Percentiles rank a stretch among this genome's conserved stretches.
These are phyloP conservation scores for Aspergillus panamensis DNA, from an alignment of 495 filamentous ascomycete species.

Conservation along the genomic window DNA sequence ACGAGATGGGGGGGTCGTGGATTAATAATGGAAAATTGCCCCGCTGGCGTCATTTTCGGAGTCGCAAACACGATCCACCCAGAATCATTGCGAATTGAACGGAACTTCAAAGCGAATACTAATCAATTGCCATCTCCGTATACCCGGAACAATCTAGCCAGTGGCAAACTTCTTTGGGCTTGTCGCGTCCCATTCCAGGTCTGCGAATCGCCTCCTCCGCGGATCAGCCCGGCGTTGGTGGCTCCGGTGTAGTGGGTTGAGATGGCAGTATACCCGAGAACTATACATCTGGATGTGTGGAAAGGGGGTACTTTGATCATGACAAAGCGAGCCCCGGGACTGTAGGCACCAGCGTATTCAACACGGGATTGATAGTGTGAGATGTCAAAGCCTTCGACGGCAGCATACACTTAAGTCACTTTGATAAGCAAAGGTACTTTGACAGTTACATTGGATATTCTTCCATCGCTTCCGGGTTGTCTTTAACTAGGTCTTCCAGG, in stretches of 20 bases:
- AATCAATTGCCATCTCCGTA: too few relatives aligned
- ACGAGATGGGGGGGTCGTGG: too few relatives aligned
- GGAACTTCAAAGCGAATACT: too few relatives aligned
- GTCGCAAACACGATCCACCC: too few relatives aligned
- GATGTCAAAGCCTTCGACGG: slow-evolving; percentile 63
- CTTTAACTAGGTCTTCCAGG: too few relatives aligned
- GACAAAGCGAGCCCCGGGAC: slow-evolving; percentile 46
- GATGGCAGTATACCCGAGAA: slow-evolving; percentile 38
- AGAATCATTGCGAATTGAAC: too few relatives aligned
- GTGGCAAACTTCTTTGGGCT: slow-evolving; percentile 31
- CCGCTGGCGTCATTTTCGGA: too few relatives aligned
- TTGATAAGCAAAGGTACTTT: too few relatives aligned
- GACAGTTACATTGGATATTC: neutral
- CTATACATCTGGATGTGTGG: neutral
- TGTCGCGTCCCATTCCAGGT: slow-evolving; percentile 44
- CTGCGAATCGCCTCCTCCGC: slow-evolving; percentile 54
- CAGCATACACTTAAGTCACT: slow-evolving; percentile 6
- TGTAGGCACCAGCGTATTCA: slow-evolving; percentile 5
- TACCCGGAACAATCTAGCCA: slow-evolving; percentile 10
- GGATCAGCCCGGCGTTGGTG: slow-evolving; percentile 52
- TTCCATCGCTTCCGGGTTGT: neutral
- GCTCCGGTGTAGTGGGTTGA: slow-evolving; percentile 51
- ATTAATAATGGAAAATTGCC: too few relatives aligned
- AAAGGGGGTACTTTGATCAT: slow-evolving; percentile 57
- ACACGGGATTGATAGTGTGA: slow-evolving; percentile 34